phyloP scores from a whole-genome alignment of 495 filamentous ascomycete species.

The Aspergillus cavernicola region DNA sequence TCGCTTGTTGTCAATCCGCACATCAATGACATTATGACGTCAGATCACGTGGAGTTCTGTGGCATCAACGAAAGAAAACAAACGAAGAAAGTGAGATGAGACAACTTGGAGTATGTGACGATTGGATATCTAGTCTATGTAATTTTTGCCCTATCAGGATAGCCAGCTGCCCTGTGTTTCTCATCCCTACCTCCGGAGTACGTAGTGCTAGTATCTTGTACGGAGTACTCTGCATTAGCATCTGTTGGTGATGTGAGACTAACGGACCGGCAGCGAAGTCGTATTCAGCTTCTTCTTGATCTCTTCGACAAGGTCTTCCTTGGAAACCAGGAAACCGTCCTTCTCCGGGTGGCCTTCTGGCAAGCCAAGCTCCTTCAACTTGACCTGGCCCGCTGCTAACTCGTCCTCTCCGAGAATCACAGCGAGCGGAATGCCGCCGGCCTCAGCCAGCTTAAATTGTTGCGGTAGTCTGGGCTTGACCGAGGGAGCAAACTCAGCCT shows the following conservation, averaged over 20 bases:
- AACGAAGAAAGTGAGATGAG: neutral
- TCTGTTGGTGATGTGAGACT: no score
- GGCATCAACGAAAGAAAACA: neutral
- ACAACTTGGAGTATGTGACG: neutral
- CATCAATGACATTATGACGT: slow-evolving; percentile 1
- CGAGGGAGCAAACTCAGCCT: slow-evolving; percentile 77
- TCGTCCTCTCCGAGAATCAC: slow-evolving; percentile 82
- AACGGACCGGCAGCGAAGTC: neutral
- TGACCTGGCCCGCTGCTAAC: slow-evolving; percentile 67
- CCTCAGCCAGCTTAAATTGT: slow-evolving; percentile 79
- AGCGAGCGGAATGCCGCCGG: slow-evolving; percentile 65
- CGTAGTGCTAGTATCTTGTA: no score
- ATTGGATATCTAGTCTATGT: slow-evolving; percentile 14
- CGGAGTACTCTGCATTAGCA: no score
- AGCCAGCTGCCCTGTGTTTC: slow-evolving; percentile 15
- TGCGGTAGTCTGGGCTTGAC: slow-evolving; percentile 71
- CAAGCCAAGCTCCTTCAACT: slow-evolving; percentile 81
- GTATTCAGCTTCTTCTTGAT: slow-evolving; percentile 34
- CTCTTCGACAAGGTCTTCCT: slow-evolving; percentile 58
- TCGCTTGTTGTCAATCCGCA: no score
- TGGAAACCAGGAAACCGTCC: slow-evolving; percentile 69
- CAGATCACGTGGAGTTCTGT: slow-evolving; percentile 3
- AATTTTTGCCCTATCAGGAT: slow-evolving; percentile 13
- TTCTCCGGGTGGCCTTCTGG: slow-evolving; percentile 79
- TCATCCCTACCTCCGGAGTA: neutral